A percentile compares a stretch with the other conserved stretches of the same genome.
These are phyloP conservation scores for Coriolopsis trogii DNA, from an alignment of 1,284 basidiomycete genomes.

Conservation along the genomic window DNA sequence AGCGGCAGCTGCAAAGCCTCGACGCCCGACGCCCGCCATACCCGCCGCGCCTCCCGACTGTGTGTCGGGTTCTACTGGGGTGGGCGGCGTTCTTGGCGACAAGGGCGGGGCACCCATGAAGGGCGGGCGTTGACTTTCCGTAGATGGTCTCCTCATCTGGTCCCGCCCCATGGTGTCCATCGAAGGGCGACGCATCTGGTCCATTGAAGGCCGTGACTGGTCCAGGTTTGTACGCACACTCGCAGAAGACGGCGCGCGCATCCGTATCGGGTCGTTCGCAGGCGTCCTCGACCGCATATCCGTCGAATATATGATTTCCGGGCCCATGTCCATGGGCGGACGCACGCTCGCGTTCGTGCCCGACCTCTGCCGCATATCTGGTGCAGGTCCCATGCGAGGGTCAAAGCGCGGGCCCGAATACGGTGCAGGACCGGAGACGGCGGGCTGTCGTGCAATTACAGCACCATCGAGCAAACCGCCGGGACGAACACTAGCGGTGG, in stretches of 20 bases:
- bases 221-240: constrained; percentile 21
- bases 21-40: constrained; percentile 87
- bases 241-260: constrained; percentile 25
- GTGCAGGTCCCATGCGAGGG: constrained; percentile 2
- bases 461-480: constrained; percentile 3
- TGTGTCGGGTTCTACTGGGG: constrained; percentile 55
- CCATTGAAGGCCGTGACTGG: constrained; percentile 18
- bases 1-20: constrained; percentile 83
- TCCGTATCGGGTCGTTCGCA: constrained; percentile 20
- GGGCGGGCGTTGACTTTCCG: constrained; percentile 17
- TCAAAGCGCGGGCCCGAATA: constrained; percentile 12
- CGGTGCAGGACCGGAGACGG: constrained; percentile 26
- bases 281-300: constrained; percentile 17
- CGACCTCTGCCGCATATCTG: constrained; percentile 25
- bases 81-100: constrained; percentile 16
- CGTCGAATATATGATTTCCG: constrained; percentile 31
- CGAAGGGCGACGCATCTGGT: constrained; percentile 13
- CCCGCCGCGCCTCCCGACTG: constrained; percentile 80
- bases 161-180: constrained; percentile 8
- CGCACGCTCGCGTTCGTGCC: constrained; percentile 25
- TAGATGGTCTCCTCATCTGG: constrained; percentile 3
- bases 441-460: constrained; percentile 25
- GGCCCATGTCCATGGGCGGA: constrained; percentile 16
- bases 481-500: constrained; percentile 24
- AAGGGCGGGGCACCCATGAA: constrained; percentile 14